A percentile compares a stretch with the other conserved stretches of the same genome.
phyloP scores from a whole-genome alignment of 345 rosid species.

The Eucalyptus tenuipes region DNA sequence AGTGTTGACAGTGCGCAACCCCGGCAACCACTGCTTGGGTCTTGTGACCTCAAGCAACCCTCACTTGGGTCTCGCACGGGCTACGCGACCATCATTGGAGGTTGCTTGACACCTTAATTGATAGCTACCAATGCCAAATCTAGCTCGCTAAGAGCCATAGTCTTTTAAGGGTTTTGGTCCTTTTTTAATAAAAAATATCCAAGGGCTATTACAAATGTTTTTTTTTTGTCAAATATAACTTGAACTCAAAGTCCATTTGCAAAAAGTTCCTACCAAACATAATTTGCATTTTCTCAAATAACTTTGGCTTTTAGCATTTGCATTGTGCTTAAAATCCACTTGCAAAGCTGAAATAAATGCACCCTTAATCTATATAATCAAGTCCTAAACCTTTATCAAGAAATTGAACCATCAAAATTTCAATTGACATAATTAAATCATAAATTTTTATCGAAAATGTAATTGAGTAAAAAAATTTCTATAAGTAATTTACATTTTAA shows the following conservation, averaged over 20 bases:
- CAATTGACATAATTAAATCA: not conserved
- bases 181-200: too few species aligned
- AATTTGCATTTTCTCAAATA: too few species aligned
- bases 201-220: too few species aligned
- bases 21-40: accelerated
- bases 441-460: not conserved
- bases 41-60: too few species aligned
- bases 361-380: accelerated
- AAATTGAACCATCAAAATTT: accelerated
- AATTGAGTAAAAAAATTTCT: accelerated
- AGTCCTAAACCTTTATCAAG: not conserved
- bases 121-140: accelerated
- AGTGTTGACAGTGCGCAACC: accelerated
- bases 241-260: too few species aligned
- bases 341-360: accelerated
- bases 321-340: accelerated
- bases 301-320: too few species aligned
- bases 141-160: accelerated
- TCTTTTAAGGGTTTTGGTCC: accelerated
- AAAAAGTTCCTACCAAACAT: accelerated
- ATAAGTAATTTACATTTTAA: too few species aligned
- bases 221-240: too few species aligned
- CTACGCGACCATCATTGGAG: accelerated
- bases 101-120: too few species aligned
- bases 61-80: accelerated